Evolutionary conservation across 495 filamentous ascomycete genomes (phyloP).

Genomic region (Chaetomidium leptoderma): DNA sequence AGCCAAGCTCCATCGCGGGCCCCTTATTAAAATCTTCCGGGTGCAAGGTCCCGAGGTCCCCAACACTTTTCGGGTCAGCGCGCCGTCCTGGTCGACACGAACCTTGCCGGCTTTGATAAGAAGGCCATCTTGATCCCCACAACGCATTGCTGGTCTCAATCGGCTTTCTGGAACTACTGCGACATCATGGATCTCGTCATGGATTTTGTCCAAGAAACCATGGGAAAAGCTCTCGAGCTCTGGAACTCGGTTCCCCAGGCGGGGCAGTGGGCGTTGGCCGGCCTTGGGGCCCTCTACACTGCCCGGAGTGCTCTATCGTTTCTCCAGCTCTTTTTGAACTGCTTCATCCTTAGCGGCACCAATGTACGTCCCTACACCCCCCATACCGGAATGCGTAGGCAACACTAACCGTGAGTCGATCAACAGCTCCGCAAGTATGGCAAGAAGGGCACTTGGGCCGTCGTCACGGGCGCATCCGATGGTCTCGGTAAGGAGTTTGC

Average conservation of each 20-base stretch:
- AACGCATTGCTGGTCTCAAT: neutral
- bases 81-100: neutral
- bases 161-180: neutral
- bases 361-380: constrained; percentile 40
- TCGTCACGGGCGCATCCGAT: constrained; percentile 94
- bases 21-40: constrained; percentile 4
- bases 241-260: constrained; percentile 37
- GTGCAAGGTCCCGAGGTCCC: neutral
- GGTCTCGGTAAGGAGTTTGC: constrained; percentile 97
- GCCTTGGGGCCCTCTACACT: constrained; percentile 58
- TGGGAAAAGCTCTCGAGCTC: constrained; percentile 36
- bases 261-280: constrained; percentile 39
- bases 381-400: too few relatives aligned
- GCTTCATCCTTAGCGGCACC: constrained; percentile 68
- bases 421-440: constrained; percentile 82
- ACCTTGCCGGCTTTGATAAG: neutral
- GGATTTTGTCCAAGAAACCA: constrained; percentile 16
- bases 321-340: constrained; percentile 60
- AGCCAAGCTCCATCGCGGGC: constrained; percentile 1
- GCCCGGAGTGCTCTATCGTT: constrained; percentile 56
- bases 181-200: constrained; percentile 10
- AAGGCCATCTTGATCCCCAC: neutral
- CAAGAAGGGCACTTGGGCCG: constrained; percentile 86
- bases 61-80: constrained; percentile 9
- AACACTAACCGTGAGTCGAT: neutral